Conservation (phyloP, 78 protist species). For the Dictyostelium brefeldianum region DNA sequence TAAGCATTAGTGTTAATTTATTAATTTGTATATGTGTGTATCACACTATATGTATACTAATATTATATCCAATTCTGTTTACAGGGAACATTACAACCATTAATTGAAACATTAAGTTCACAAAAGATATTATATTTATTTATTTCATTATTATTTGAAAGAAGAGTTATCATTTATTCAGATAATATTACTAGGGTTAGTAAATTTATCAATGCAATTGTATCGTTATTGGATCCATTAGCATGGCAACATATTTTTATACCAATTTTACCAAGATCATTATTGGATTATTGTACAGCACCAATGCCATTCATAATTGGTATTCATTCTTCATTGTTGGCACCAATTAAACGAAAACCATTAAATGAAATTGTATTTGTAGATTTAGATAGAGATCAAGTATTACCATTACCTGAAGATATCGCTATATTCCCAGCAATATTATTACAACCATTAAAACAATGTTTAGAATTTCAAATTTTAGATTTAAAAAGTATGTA, state of each 20-base stretch:
- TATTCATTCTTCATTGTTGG: slow-evolving; percentile 79
- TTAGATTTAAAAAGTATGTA: slow-evolving; percentile 53
- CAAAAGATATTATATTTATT: slow-evolving; percentile 56
- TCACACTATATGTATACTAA: background rate
- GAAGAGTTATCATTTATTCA: slow-evolving; percentile 68
- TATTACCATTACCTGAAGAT: slow-evolving; percentile 72
- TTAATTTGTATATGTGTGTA: no score
- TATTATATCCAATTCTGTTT: background rate
- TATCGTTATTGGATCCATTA: slow-evolving; percentile 73
- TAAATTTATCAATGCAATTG: slow-evolving; percentile 76
- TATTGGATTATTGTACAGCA: slow-evolving; percentile 80
- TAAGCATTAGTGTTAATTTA: no score
- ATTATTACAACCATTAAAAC: slow-evolving; percentile 65
- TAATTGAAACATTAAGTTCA: slow-evolving; percentile 73
- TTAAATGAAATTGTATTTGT: slow-evolving; percentile 74
- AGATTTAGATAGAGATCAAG: slow-evolving; percentile 71
- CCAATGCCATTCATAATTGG: slow-evolving; percentile 87
- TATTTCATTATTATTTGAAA: slow-evolving; percentile 69
- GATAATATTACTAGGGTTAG: slow-evolving; percentile 68
- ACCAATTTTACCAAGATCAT: slow-evolving; percentile 80
- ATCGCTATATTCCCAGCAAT: slow-evolving; percentile 64
- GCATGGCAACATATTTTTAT: slow-evolving; percentile 82
- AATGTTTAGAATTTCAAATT: slow-evolving; percentile 64
- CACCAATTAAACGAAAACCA: slow-evolving; percentile 71
- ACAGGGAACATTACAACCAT: slow-evolving; percentile 76